Evolutionary conservation across 2,329 filamentous ascomycete species (phyloP).

Genomic region (Metarhizium robertsii): DNA sequence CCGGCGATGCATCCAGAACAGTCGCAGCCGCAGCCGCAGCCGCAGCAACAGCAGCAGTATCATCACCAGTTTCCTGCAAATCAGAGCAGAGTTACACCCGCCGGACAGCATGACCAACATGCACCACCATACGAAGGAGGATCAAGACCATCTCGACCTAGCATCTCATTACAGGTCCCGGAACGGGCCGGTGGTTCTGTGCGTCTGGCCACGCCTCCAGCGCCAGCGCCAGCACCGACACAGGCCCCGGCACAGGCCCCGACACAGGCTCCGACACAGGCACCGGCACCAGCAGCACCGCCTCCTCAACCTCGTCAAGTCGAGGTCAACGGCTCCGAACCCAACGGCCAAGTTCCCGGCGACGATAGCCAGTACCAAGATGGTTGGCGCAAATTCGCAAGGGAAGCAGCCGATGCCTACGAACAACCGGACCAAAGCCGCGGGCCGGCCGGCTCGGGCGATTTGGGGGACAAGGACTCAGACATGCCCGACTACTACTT

Average conservation of each 20-base stretch:
- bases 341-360: background rate
- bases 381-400: constrained; percentile 12
- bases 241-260: constrained; percentile 19
- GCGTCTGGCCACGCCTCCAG: constrained; percentile 50
- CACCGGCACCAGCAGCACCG: constrained; percentile 31
- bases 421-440: background rate
- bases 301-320: constrained; percentile 13
- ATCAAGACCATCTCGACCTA: constrained; percentile 23
- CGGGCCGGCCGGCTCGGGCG: background rate
- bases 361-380: constrained; percentile 4
- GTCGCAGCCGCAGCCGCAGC: background rate
- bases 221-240: constrained; percentile 20
- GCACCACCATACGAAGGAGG: constrained; percentile 8
- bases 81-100: background rate
- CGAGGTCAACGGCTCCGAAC: background rate
- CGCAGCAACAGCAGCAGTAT: too few species aligned
- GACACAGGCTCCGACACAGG: constrained; percentile 1
- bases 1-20: background rate
- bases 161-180: constrained; percentile 31
- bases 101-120: constrained; percentile 7
- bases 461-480: constrained; percentile 1
- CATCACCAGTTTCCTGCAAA: background rate
- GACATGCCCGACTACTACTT: constrained; percentile 22
- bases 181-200: constrained; percentile 51
- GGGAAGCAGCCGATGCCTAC: constrained; percentile 13